Conservation (phyloP, 805 yeast species). For the Nakazawaea ernobii region DNA sequence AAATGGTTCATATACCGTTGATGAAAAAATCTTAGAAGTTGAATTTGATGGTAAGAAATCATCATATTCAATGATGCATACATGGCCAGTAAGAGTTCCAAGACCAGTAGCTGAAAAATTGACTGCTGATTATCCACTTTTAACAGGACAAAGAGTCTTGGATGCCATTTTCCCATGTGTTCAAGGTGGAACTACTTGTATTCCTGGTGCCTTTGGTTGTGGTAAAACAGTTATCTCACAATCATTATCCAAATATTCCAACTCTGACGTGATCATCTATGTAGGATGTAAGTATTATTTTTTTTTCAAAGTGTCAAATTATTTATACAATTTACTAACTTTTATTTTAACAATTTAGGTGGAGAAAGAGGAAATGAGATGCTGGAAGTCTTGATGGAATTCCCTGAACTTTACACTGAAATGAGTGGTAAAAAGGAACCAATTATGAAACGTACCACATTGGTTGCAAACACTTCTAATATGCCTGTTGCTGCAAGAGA, state of each 20-base stretch:
- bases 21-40: constrained; percentile 84
- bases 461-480: constrained; percentile 97
- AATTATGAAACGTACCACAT: constrained; percentile 98
- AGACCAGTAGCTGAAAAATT: constrained; percentile 96
- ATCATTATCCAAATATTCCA: constrained; percentile 93
- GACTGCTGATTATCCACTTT: constrained; percentile 88
- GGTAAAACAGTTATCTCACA: constrained; percentile 99
- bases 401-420: constrained; percentile 95
- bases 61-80: constrained; percentile 89
- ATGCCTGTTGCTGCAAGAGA: constrained; percentile 99
- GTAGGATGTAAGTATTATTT: constrained; percentile 52
- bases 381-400: constrained; percentile 99
- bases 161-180: constrained; percentile 98
- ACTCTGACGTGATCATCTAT: constrained; percentile 93
- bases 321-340: no score
- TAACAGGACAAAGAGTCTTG: constrained; percentile 98
- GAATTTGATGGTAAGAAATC: constrained; percentile 87
- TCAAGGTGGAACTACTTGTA: constrained; percentile 99
- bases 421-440: constrained; percentile 93
- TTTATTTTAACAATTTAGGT: not conserved
- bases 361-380: constrained; percentile 99
- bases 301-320: constrained; percentile 12
- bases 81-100: constrained; percentile 99
- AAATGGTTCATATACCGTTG: constrained; percentile 87
- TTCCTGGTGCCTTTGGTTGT: constrained; percentile 99